A percentile compares a stretch with the other conserved stretches of the same genome.
Evolutionary conservation across 2,329 filamentous ascomycete species (phyloP).

Genomic region (Mollisiaceae sp.): DNA sequence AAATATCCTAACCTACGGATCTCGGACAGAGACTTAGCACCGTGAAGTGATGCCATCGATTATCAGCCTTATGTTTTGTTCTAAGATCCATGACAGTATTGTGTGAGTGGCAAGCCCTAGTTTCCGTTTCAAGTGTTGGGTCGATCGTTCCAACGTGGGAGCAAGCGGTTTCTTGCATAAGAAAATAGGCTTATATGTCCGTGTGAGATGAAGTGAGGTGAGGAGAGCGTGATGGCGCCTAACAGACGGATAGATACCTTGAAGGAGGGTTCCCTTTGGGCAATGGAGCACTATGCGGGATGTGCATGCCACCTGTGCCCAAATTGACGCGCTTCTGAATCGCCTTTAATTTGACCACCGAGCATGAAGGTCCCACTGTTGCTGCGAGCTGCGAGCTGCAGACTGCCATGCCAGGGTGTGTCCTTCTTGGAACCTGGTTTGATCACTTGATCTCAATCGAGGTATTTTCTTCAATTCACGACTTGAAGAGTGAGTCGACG

Average conservation of each 20-base stretch:
- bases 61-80: background rate
- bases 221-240: background rate
- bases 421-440: background rate
- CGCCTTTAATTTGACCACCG: constrained; percentile 1
- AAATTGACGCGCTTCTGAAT: constrained; percentile 10
- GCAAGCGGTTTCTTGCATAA: constrained; percentile 2
- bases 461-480: background rate
- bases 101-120: background rate
- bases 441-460: background rate
- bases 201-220: background rate
- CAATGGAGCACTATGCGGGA: background rate
- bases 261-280: background rate
- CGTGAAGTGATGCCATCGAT: background rate
- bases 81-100: background rate
- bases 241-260: too few species aligned
- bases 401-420: background rate
- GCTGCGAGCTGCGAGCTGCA: background rate
- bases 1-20: background rate
- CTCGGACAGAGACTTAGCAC: too few species aligned
- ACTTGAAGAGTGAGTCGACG: background rate
- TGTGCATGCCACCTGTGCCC: background rate
- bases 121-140: background rate
- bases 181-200: background rate
- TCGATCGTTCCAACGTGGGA: background rate
- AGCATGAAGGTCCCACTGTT: background rate